A percentile compares a stretch with the other conserved stretches of the same genome.
Conservation (phyloP, 257 asterid species). For the Scutellaria galericulata region DNA sequence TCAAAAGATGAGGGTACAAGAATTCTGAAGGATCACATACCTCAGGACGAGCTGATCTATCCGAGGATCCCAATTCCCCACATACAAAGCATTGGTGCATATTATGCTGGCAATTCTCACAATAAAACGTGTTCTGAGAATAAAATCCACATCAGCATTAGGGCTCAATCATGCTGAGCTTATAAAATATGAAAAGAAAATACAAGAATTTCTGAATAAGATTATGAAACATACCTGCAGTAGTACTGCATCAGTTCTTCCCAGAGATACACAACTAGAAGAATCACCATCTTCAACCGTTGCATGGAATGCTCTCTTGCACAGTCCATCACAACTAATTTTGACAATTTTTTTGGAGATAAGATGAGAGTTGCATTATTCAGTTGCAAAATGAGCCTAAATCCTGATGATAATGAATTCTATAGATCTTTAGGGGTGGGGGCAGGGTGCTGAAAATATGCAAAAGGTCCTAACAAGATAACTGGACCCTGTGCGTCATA, state of each 20-base stretch:
- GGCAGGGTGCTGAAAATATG: not conserved
- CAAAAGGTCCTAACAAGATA: not conserved
- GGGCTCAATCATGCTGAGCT: slow-evolving; percentile 17
- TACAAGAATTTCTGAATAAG: not conserved
- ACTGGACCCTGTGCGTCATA: not conserved
- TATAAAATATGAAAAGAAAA: not conserved
- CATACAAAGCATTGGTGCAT: slow-evolving; percentile 85
- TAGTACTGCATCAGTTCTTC: slow-evolving; percentile 54
- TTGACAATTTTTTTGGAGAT: slow-evolving; percentile 4
- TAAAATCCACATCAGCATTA: slow-evolving; percentile 28
- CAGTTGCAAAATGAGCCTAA: not conserved
- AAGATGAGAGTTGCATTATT: slow-evolving; percentile 17
- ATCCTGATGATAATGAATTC: not conserved
- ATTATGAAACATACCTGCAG: slow-evolving; percentile 49
- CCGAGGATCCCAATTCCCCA: slow-evolving; percentile 86
- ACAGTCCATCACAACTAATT: slow-evolving; percentile 82
- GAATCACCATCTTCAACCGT: slow-evolving; percentile 61
- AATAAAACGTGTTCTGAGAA: slow-evolving; percentile 54
- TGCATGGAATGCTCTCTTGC: slow-evolving; percentile 87
- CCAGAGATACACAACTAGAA: slow-evolving; percentile 66
- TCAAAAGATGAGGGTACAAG: slow-evolving; percentile 15
- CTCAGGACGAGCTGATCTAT: slow-evolving; percentile 73
- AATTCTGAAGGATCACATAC: slow-evolving; percentile 43
- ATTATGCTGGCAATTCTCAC: slow-evolving; percentile 73
- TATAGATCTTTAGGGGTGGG: not conserved